Base-by-base conservation (phyloP, 306 rosid species). In the Cicer yamashitae region DNA sequence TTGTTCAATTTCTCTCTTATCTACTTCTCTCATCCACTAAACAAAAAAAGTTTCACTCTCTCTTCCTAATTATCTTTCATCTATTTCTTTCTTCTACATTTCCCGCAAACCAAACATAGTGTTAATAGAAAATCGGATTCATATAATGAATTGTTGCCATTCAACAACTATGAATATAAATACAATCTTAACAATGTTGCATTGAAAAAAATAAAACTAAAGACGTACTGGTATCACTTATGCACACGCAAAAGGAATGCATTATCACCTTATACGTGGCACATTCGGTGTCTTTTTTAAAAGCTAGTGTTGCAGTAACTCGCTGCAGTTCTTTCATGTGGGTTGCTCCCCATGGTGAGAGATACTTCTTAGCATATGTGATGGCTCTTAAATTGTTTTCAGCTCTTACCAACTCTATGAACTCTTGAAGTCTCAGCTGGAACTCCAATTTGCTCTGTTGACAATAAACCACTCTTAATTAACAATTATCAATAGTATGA, bases 351-450 rank as follows among this genome's bases (percentile, higher is more conserved):
- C 97, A 94, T 40, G 91, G 91, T 10, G 97, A 90, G 66, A 94
- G 96, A 73, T 91, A 83, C 76, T 90, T 94, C 57, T 86, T 87
- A 78, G 99, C 96, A 89, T 90, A 90, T 10, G 89, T 67, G 65
- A 94, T 86, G 78, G 99, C 99, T 80, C 83, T 87, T 78, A 89
- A 65, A 79, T 84, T 85, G 82, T 90, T 90, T 84, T 90, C 97
- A 77, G 92, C 93, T 79, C 96, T 91, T 54, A 94, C 99, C 81
- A 94, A 83, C 86, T 92, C 99, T 84, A 94, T 87, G 78, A 94
- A 89, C 81, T 94, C 99, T 82, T 94, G 99, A 86, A 90, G 93
- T 87, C 99, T 88, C 87, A 94, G 71, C 83, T 90, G 99, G 82
- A 92, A 92, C 86, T 94, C 97, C 66, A 94, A 87, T 81, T 94